Conservation (phyloP, 2,329 filamentous ascomycete genomes). For the Domatiomyces globalis region DNA sequence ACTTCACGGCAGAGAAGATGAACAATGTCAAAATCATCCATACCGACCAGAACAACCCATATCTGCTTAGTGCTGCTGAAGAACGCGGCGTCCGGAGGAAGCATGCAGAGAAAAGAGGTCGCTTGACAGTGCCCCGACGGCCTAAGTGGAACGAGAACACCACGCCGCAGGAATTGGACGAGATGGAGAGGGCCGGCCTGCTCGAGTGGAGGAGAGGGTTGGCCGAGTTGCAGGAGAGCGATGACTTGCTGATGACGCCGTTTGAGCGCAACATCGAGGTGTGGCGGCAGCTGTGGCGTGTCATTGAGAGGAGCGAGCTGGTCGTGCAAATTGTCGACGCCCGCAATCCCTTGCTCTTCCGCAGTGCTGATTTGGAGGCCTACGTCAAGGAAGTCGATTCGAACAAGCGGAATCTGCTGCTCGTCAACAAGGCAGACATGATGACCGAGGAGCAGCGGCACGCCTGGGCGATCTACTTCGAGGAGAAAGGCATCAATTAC, state of each 20-base stretch:
- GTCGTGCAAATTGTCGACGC: constrained; percentile 98
- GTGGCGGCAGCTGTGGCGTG: constrained; percentile 94
- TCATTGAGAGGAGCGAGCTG: constrained; percentile 90
- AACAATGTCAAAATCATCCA: constrained; percentile 99
- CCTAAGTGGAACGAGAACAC: constrained; percentile 80
- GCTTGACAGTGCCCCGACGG: constrained; percentile 76
- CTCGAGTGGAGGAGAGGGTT: constrained; percentile 79
- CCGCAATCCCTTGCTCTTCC: constrained; percentile 82
- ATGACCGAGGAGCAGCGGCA: constrained; percentile 75
- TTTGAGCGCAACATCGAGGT: constrained; percentile 97
- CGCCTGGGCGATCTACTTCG: constrained; percentile 77
- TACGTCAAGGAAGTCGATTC: constrained; percentile 89
- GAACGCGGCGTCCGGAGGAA: constrained; percentile 66
- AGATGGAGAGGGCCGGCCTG: constrained; percentile 63
- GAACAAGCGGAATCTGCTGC: constrained; percentile 74
- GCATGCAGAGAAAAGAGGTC: constrained; percentile 63
- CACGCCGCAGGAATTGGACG: constrained; percentile 68
- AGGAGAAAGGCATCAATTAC: constrained; percentile 67
- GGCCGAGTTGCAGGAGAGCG: constrained; percentile 82
- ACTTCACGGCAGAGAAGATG: constrained; percentile 98
- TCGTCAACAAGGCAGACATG: constrained; percentile 99
- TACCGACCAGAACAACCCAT: constrained; percentile 89
- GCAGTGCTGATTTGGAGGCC: constrained; percentile 79
- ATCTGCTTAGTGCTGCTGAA: constrained; percentile 70
- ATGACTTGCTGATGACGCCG: constrained; percentile 91